Conservation (phyloP, 2,329 filamentous ascomycete species). For the Fusarium nisikadoi region DNA sequence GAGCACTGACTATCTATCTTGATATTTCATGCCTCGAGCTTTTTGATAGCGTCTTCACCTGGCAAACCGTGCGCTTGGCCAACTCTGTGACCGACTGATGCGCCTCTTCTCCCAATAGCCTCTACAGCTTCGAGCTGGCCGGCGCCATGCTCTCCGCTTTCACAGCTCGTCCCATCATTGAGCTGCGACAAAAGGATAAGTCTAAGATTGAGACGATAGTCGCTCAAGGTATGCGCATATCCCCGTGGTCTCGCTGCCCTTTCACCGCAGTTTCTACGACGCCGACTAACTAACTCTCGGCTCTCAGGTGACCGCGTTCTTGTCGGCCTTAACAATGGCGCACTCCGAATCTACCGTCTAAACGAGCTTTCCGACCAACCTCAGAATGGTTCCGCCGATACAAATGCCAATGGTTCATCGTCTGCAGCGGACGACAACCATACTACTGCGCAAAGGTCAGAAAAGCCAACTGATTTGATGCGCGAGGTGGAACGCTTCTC, state of each 20-base stretch:
- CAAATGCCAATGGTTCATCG: conserved; percentile 44
- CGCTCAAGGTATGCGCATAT: conserved; percentile 75
- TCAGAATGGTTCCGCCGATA: conserved; percentile 49
- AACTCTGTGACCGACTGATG: conserved; percentile 43
- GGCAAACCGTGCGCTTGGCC: neutral
- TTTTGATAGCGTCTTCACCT: neutral
- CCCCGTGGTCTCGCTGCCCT: neutral
- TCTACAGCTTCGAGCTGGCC: conserved; percentile 55
- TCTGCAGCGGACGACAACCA: conserved; percentile 45
- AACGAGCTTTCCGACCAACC: conserved; percentile 68
- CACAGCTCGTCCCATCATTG: conserved; percentile 93
- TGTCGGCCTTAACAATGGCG: conserved; percentile 90
- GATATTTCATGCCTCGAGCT: neutral
- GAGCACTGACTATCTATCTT: neutral
- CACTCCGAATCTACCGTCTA: conserved; percentile 88
- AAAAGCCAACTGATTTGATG: conserved; percentile 80
- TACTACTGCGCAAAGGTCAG: conserved; percentile 46
- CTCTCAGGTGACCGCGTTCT: conserved; percentile 83
- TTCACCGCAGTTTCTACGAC: neutral
- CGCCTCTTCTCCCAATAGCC: conserved; percentile 44
- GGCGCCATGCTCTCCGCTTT: conserved; percentile 93
- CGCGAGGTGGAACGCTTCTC: conserved; percentile 97
- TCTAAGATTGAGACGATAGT: conserved; percentile 96
- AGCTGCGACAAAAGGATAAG: conserved; percentile 95
- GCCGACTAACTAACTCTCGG: conserved; percentile 16